phyloP scores from a whole-genome alignment of 345 rosid species.

The Hirschfeldia incana region DNA sequence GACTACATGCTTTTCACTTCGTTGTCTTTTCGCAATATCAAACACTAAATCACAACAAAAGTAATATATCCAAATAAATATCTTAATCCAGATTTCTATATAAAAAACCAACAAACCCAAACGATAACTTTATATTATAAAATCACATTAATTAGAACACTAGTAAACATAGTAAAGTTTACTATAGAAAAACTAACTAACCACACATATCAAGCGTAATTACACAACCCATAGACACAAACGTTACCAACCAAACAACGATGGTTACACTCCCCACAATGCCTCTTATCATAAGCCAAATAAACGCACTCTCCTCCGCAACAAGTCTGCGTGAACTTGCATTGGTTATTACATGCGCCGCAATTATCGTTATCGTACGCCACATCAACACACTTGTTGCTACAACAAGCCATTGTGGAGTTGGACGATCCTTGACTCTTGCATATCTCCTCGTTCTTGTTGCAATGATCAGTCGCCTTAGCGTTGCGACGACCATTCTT shows the following conservation, averaged over 20 bases:
- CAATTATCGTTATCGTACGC: conserved; percentile 53
- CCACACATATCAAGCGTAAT: conserved; percentile 47
- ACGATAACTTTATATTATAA: neutral
- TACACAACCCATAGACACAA: conserved; percentile 71
- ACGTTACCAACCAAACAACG: conserved; percentile 44
- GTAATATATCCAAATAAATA: neutral
- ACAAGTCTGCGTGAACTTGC: conserved; percentile 56
- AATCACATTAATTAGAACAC: neutral
- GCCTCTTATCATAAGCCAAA: conserved; percentile 56
- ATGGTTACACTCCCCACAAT: conserved; percentile 69
- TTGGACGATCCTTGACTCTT: conserved; percentile 11
- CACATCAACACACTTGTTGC: conserved; percentile 68
- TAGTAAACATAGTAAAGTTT: conserved; percentile 13
- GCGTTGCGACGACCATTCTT: conserved; percentile 38
- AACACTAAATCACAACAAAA: neutral
- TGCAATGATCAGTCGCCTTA: conserved; percentile 60
- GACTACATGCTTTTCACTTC: neutral
- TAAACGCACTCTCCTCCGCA: conserved; percentile 73
- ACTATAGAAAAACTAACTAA: neutral
- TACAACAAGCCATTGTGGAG: conserved; percentile 58
- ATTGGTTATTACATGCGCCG: conserved; percentile 65
- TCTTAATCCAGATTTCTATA: neutral
- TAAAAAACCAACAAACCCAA: neutral
- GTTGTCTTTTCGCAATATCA: neutral
- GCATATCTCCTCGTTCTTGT: conserved; percentile 53